Evolutionary conservation across 2,329 filamentous ascomycete species (phyloP).

Genomic region (Monosporascus sp.): DNA sequence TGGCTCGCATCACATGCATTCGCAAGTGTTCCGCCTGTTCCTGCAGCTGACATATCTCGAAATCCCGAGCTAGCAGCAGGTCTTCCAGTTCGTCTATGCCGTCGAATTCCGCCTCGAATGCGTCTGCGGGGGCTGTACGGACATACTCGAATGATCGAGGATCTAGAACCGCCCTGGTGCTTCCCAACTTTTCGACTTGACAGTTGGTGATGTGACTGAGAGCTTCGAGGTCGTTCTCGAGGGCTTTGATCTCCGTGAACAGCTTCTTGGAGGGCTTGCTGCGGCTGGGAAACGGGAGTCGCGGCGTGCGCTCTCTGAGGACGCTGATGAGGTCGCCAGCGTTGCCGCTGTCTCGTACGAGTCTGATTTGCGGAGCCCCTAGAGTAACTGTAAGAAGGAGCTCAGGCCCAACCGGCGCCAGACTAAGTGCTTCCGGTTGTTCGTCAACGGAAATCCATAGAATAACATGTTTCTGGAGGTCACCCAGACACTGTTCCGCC

Average conservation of each 20-base stretch:
- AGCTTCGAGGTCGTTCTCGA: not conserved
- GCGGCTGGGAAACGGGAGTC: not conserved
- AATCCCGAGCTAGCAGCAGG: too few species aligned
- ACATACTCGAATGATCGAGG: not conserved
- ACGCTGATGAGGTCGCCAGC: not conserved
- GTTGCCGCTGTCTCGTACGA: not conserved
- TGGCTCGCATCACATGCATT: slow-evolving; percentile 2
- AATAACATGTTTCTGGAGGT: not conserved
- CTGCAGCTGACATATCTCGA: too few species aligned
- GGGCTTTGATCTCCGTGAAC: not conserved
- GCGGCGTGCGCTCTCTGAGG: not conserved
- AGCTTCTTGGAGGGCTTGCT: not conserved
- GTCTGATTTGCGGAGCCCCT: not conserved
- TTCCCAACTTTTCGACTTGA: not conserved
- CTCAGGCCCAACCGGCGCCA: not conserved
- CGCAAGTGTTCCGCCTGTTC: too few species aligned
- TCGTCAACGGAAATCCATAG: not conserved
- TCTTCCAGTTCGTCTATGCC: too few species aligned
- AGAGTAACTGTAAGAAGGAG: not conserved
- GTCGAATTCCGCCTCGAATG: too few species aligned
- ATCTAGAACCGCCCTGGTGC: not conserved
- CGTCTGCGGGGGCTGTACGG: too few species aligned
- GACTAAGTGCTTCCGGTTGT: not conserved
- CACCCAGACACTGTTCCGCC: not conserved
- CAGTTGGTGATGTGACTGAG: not conserved